Evolutionary conservation across 257 asterid genomes (phyloP).

Genomic region (Solanum etuberosum): DNA sequence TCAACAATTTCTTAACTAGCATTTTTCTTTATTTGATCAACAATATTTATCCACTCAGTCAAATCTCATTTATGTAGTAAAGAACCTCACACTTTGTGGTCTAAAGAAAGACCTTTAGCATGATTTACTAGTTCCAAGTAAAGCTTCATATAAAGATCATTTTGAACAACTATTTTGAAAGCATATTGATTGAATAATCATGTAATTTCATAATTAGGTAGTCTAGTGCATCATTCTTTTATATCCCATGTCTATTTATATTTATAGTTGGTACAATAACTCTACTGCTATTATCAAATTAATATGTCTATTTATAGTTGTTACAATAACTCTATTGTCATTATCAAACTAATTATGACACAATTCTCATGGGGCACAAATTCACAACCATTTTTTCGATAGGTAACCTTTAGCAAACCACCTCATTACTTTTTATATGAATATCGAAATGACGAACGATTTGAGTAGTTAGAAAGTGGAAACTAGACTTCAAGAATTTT

Average conservation of each 20-base stretch:
- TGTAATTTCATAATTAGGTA: neutral
- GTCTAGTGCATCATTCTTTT: neutral
- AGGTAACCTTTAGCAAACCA: too few relatives aligned
- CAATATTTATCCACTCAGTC: neutral
- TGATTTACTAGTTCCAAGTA: neutral
- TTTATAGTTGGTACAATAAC: too few relatives aligned
- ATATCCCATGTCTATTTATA: neutral
- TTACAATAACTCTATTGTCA: too few relatives aligned
- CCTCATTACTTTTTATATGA: too few relatives aligned
- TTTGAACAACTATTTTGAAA: neutral
- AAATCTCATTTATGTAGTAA: neutral
- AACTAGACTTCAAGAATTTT: too few relatives aligned
- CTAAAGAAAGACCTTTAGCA: neutral
- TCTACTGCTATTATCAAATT: too few relatives aligned
- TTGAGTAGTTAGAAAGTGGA: too few relatives aligned
- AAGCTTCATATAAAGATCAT: neutral
- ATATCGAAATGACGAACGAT: too few relatives aligned
- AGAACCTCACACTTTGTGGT: neutral
- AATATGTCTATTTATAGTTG: too few relatives aligned
- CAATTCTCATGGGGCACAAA: too few relatives aligned
- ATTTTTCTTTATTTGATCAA: neutral
- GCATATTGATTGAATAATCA: neutral
- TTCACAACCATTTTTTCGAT: too few relatives aligned
- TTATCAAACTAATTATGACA: too few relatives aligned
- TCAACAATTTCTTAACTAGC: neutral